Percentiles rank a stretch among this genome's conserved stretches.
Evolutionary conservation across 495 filamentous ascomycete genomes (phyloP).

Genomic region (Neurospora cerealis): DNA sequence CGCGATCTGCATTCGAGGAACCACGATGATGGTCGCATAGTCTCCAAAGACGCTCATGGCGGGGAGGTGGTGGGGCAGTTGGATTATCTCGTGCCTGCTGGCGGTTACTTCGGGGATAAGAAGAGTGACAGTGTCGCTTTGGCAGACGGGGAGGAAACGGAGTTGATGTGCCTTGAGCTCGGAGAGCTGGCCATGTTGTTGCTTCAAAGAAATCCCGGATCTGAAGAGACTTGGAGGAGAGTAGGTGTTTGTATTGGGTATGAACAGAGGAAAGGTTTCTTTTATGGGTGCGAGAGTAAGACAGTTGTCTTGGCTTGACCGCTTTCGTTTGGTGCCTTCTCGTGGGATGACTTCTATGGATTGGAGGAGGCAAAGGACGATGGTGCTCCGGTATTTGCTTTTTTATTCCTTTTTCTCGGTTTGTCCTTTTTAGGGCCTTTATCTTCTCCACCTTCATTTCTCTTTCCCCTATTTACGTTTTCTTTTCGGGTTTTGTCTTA

Average conservation of each 20-base stretch:
- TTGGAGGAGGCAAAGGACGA: not conserved
- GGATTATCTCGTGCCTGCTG: conserved; percentile 12
- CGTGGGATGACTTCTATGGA: not conserved
- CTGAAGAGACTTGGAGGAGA: conserved; percentile 8
- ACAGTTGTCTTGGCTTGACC: conserved; percentile 10
- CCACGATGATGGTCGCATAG: conserved; percentile 10
- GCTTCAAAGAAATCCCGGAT: conserved; percentile 4
- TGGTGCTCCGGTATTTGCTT: not conserved
- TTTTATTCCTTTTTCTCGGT: not conserved
- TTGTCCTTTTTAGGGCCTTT: not conserved
- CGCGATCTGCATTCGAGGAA: conserved; percentile 13
- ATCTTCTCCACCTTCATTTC: not conserved
- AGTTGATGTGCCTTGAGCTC: conserved; percentile 20
- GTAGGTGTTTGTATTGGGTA: conserved; percentile 20
- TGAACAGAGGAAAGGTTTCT: conserved; percentile 17
- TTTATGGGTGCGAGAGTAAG: conserved; percentile 19
- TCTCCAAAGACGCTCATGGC: conserved; percentile 20
- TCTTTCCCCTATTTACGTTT: not conserved
- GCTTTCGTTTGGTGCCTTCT: not conserved
- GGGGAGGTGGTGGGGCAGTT: conserved; percentile 23
- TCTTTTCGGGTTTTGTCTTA: not conserved
- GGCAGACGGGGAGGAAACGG: conserved; percentile 14
- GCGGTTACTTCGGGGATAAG: not conserved
- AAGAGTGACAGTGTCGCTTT: conserved; percentile 1
- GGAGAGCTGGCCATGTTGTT: conserved; percentile 25